Evolutionary conservation across 768 basidiomycete genomes (phyloP).

Genomic region (Baorangia bicolor): DNA sequence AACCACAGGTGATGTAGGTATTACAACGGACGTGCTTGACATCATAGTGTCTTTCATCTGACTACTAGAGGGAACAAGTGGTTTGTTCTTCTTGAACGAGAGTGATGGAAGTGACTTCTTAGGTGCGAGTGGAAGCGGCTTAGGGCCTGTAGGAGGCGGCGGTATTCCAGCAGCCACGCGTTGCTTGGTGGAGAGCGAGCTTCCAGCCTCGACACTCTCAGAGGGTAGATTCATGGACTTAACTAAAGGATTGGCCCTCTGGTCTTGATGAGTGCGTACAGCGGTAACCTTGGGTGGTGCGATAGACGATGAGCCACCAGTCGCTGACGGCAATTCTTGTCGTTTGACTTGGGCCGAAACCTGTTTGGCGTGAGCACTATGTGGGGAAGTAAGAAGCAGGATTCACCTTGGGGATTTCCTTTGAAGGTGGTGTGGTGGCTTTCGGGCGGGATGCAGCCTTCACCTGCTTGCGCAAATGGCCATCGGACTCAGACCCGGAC

Average conservation of each 20-base stretch:
- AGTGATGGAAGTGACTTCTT: conserved; percentile 32
- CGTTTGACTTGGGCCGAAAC: background rate
- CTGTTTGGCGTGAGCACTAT: conserved; percentile 6
- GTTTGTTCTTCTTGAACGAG: conserved; percentile 45
- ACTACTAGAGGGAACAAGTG: conserved; percentile 1
- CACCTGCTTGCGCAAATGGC: background rate
- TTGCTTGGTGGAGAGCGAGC: conserved; percentile 51
- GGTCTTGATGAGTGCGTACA: conserved; percentile 32
- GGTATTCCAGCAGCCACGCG: conserved; percentile 44
- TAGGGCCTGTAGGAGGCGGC: conserved; percentile 35
- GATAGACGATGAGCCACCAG: background rate
- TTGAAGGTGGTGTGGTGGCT: background rate
- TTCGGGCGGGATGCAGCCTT: conserved; percentile 3
- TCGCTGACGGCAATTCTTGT: conserved; percentile 2
- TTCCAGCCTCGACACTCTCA: conserved; percentile 27
- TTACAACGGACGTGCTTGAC: background rate
- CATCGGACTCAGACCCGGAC: conserved; percentile 20
- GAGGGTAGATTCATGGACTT: conserved; percentile 29
- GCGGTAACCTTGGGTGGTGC: conserved; percentile 15
- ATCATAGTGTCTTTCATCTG: conserved; percentile 15
- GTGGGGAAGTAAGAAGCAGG: background rate
- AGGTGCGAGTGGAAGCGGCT: conserved; percentile 25
- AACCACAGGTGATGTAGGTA: conserved; percentile 13
- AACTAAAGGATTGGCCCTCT: conserved; percentile 31
- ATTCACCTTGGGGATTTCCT: conserved; percentile 14